Conservation (phyloP, 306 rosid species). For the Hippophae tibetana region DNA sequence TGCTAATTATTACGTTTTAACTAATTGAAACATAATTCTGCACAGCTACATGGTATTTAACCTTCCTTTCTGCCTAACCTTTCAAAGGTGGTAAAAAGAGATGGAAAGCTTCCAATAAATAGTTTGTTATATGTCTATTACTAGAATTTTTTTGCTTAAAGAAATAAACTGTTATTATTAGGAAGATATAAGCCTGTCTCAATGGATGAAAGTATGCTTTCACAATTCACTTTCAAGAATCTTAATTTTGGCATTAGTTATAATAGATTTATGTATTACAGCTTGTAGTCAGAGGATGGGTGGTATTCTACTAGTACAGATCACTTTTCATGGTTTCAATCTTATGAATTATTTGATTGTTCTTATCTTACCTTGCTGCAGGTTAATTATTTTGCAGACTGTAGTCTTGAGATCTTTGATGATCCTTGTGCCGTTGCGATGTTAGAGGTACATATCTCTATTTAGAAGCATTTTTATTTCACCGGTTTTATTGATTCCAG, state of each 20-base stretch:
- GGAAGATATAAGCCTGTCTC: background rate
- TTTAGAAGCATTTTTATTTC: constrained; percentile 17
- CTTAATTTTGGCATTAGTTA: too few species aligned
- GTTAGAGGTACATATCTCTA: constrained; percentile 48
- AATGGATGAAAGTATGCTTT: background rate
- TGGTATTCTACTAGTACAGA: constrained; percentile 8
- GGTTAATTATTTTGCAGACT: constrained; percentile 80
- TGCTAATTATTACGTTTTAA: too few species aligned
- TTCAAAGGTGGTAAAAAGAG: too few species aligned
- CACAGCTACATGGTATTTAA: too few species aligned
- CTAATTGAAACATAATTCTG: too few species aligned
- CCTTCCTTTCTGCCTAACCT: too few species aligned
- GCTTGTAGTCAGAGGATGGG: constrained; percentile 14
- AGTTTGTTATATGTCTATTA: too few species aligned
- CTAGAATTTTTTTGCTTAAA: too few species aligned
- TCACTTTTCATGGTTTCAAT: background rate
- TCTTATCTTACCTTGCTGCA: constrained; percentile 24
- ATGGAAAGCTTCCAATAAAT: too few species aligned
- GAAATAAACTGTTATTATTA: background rate
- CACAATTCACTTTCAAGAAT: too few species aligned
- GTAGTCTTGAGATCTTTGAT: constrained; percentile 83
- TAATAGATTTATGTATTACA: background rate
- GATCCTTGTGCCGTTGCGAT: constrained; percentile 75
- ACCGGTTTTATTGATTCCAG: background rate
- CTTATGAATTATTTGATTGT: constrained; percentile 1